Evolutionary conservation across 2,329 filamentous ascomycete species (phyloP), one percentile per base, ranked within the genome.

Genomic region (Sporothrix humicola): DNA sequence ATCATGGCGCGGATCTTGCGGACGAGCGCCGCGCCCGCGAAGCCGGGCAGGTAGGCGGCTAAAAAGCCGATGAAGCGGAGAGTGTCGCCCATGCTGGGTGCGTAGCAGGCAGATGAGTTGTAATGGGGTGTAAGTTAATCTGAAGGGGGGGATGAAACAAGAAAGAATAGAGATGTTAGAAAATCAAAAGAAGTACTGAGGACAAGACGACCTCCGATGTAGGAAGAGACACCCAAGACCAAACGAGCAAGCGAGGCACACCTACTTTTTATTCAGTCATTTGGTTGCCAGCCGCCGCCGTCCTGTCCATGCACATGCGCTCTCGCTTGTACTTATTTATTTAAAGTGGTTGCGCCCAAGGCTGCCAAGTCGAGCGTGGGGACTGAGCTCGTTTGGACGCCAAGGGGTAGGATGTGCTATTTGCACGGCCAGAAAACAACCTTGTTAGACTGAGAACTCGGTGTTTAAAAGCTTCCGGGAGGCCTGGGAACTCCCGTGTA

Each of bases 21-120:
- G n/a, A 63, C 42, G 26, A 74, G 26, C 7, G 46, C 56, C 2
- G 42, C 17, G 72, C 50, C 70, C 13, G 73, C 9, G 52, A 63
- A 20, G 58, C 46, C 8, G 23, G 65, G 31, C n/a, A 74, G 1
- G 66, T 58, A 46, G 52, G 42, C 13, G 37, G 69, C 63, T n/a
- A 73, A 2, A 10, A 72, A 17, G 58, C 48, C 52, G 20, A 72
- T 7, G 46, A 76, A 56, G 52, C 72, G 73, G 6, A 76, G 70
- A 3, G 46, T 74, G 46, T 73, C 71, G 58, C 26, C 52, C 74
- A 75, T 75, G 37, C 3, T 3, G 56, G 26, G 58, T 7, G 7
- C 15, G 12, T 13, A 10, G 63, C 20, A 68, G 46, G 44, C 12
- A 37, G 44, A 7, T n/a, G n/a, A n/a, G n/a, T n/a, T n/a, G n/a